Percentiles rank a stretch among this genome's conserved stretches.
Conservation (phyloP, 2,329 filamentous ascomycete genomes). For the Aplosporella prunicola region DNA sequence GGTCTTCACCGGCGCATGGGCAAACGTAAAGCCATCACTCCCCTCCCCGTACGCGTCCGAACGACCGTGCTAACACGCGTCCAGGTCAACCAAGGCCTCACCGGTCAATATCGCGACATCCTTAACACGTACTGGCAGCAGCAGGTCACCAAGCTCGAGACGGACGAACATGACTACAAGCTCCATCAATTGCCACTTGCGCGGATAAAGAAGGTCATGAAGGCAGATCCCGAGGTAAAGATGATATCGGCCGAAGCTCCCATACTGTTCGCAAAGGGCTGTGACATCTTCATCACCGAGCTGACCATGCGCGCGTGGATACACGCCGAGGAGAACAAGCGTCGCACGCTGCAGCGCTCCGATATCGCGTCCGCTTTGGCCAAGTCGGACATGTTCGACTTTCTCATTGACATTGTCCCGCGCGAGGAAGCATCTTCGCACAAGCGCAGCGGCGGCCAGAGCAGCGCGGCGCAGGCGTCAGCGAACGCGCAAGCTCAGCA, state of each 20-base stretch:
- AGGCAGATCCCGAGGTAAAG: slow-evolving; percentile 97
- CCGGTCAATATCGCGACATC: slow-evolving; percentile 89
- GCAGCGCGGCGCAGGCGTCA: slow-evolving; percentile 27
- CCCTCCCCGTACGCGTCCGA: neutral
- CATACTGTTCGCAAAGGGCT: slow-evolving; percentile 95
- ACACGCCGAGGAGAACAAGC: slow-evolving; percentile 97
- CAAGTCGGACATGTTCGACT: slow-evolving; percentile 99
- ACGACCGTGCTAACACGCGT: slow-evolving; percentile 17
- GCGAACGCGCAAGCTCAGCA: slow-evolving; percentile 31
- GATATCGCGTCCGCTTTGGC: slow-evolving; percentile 93
- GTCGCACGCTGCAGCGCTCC: slow-evolving; percentile 84
- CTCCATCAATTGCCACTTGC: slow-evolving; percentile 91
- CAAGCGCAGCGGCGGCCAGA: slow-evolving; percentile 49
- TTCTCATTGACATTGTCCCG: slow-evolving; percentile 96
- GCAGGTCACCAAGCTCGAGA: slow-evolving; percentile 90
- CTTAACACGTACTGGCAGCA: slow-evolving; percentile 99
- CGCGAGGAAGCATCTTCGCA: slow-evolving; percentile 84
- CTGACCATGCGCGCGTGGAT: slow-evolving; percentile 99
- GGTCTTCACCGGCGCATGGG: slow-evolving; percentile 88
- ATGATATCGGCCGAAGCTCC: slow-evolving; percentile 99
- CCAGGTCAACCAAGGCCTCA: slow-evolving; percentile 89
- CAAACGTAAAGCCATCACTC: slow-evolving; percentile 55
- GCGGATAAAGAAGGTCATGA: slow-evolving; percentile 99
- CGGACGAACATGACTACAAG: slow-evolving; percentile 95
- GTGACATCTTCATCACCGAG: slow-evolving; percentile 98